These are phyloP conservation scores for Clonostachys byssicola DNA, from an alignment of 2,329 filamentous ascomycete genomes.

Conservation along the genomic window DNA sequence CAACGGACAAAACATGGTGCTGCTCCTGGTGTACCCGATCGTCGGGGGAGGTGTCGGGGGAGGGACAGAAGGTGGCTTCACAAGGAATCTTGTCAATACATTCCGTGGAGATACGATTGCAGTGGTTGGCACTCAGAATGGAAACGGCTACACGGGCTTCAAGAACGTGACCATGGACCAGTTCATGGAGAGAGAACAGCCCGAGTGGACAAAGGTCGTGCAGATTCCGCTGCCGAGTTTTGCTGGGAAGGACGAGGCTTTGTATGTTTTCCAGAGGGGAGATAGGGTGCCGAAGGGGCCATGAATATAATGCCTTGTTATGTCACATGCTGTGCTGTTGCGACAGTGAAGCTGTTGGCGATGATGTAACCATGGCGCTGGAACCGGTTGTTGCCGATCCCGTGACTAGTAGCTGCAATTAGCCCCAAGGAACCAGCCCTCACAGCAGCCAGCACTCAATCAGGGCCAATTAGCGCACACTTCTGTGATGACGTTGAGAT, in stretches of 20 bases:
- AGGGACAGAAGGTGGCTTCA: constrained; percentile 61
- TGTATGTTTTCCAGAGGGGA: constrained; percentile 61
- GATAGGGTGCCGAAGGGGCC: constrained; percentile 20
- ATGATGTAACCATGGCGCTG: too few species aligned
- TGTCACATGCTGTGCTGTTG: too few species aligned
- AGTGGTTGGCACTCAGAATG: constrained; percentile 72
- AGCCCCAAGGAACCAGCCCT: too few species aligned
- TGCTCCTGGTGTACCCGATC: constrained; percentile 71
- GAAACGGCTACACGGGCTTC: constrained; percentile 71
- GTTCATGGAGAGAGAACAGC: constrained; percentile 56
- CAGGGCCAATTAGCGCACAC: too few species aligned
- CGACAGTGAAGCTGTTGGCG: too few species aligned
- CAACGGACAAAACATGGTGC: constrained; percentile 49
- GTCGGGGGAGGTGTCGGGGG: constrained; percentile 62
- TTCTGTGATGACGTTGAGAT: too few species aligned
- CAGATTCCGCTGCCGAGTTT: constrained; percentile 71
- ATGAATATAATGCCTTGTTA: too few species aligned
- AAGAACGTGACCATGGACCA: constrained; percentile 58
- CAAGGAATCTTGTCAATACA: constrained; percentile 52
- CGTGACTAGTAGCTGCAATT: too few species aligned
- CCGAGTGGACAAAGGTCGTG: constrained; percentile 51
- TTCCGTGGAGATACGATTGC: constrained; percentile 62
- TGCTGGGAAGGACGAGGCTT: constrained; percentile 70
- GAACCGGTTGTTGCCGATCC: too few species aligned
- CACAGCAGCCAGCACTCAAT: too few species aligned